phyloP scores from a whole-genome alignment of 2,329 filamentous ascomycete genomes.

The Ceratocystis alfenasii region DNA sequence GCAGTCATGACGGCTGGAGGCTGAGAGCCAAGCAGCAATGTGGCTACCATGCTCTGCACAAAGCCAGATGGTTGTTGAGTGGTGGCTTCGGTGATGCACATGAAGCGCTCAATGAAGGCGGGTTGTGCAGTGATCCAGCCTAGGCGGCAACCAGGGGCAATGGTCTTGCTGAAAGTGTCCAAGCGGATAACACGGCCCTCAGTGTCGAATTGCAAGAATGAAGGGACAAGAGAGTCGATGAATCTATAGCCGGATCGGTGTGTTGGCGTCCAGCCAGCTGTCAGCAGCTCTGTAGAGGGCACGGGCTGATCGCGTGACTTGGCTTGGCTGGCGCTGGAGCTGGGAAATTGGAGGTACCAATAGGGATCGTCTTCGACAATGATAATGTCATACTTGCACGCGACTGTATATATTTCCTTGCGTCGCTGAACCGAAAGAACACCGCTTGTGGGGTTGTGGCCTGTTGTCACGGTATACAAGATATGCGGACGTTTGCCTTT shows the following conservation, averaged over 20 bases:
- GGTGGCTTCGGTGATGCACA: conserved; percentile 56
- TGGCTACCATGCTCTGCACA: conserved; percentile 69
- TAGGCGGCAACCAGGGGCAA: conserved; percentile 77
- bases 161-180: conserved; percentile 88
- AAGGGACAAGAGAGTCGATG: conserved; percentile 71
- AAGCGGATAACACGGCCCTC: conserved; percentile 81
- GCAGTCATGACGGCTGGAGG: conserved; percentile 35
- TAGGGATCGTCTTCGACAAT: conserved; percentile 94
- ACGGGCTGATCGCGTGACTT: conserved; percentile 34
- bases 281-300: conserved; percentile 28
- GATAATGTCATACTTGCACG: conserved; percentile 73
- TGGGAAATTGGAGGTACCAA: conserved; percentile 86
- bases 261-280: conserved; percentile 26
- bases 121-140: conserved; percentile 87
- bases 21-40: conserved; percentile 60
- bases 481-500: conserved; percentile 68
- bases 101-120: conserved; percentile 58
- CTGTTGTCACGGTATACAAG: conserved; percentile 75
- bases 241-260: conserved; percentile 56
- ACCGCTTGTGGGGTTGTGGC: conserved; percentile 77
- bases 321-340: conserved; percentile 44
- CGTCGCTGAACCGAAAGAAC: conserved; percentile 61
- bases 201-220: conserved; percentile 67
- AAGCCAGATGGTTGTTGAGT: conserved; percentile 85
- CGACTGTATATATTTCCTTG: conserved; percentile 67